phyloP scores from a whole-genome alignment of 2,329 filamentous ascomycete species.

The Falciphora oryzae region DNA sequence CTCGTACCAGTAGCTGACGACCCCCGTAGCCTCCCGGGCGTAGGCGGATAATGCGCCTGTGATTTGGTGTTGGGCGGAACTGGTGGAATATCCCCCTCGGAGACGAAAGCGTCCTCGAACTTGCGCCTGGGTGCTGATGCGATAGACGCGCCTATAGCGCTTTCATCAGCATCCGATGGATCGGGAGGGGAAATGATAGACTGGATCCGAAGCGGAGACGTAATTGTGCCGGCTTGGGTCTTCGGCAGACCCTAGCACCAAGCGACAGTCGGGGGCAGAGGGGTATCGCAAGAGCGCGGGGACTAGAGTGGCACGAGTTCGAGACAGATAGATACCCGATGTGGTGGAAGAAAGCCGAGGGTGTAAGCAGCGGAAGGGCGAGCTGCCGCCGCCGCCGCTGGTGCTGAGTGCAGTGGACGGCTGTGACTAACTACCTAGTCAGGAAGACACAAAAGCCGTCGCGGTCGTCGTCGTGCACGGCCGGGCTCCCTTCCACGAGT shows the following conservation, averaged over 20 bases:
- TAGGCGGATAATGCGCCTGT: background rate
- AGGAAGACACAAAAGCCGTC: too few species aligned
- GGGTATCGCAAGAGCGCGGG: background rate
- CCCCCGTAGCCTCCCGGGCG: conserved; percentile 14
- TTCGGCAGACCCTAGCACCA: conserved; percentile 26
- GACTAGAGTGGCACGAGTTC: background rate
- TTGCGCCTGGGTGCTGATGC: conserved; percentile 31
- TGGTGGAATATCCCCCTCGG: conserved; percentile 22
- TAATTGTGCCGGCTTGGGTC: conserved; percentile 43
- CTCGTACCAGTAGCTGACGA: conserved; percentile 12
- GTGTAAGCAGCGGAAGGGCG: background rate
- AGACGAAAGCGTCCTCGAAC: conserved; percentile 29
- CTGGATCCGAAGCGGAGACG: conserved; percentile 44
- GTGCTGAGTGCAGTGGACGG: background rate
- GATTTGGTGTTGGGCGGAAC: conserved; percentile 18
- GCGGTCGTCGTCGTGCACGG: too few species aligned
- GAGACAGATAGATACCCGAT: background rate
- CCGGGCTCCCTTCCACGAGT: too few species aligned
- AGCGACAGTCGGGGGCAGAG: background rate
- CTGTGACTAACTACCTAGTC: background rate
- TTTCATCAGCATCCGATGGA: conserved; percentile 34
- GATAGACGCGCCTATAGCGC: conserved; percentile 23
- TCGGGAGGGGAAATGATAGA: conserved; percentile 44
- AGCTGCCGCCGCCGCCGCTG: background rate
- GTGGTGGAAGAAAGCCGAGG: background rate